A percentile compares a stretch with the other conserved stretches of the same genome.
Evolutionary conservation across 2,329 filamentous ascomycete genomes (phyloP).

Genomic region (Cucurbitaria berberidis): DNA sequence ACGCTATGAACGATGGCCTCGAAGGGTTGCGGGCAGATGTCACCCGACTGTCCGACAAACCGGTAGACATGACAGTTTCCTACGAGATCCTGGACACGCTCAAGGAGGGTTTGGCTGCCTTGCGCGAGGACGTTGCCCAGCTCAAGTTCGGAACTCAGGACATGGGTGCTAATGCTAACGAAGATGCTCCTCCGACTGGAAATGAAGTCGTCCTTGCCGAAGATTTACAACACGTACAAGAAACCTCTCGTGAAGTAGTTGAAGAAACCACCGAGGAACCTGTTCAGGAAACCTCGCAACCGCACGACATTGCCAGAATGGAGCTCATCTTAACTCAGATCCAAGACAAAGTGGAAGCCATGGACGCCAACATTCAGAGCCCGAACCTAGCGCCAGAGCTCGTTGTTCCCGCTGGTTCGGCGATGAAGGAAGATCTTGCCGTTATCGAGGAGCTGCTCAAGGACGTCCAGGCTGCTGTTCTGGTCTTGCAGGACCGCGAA

Average conservation of each 20-base stretch:
- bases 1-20: slow-evolving; percentile 71
- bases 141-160: slow-evolving; percentile 62
- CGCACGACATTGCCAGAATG: slow-evolving; percentile 82
- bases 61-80: slow-evolving; percentile 79
- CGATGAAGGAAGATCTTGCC: slow-evolving; percentile 60
- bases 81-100: slow-evolving; percentile 90
- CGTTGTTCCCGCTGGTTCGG: slow-evolving; percentile 47
- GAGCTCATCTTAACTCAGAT: slow-evolving; percentile 84
- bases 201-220: slow-evolving; percentile 59
- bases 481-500: slow-evolving; percentile 39
- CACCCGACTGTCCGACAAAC: slow-evolving; percentile 75
- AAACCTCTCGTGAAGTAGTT: slow-evolving; percentile 49
- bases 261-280: too few species aligned
- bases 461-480: slow-evolving; percentile 66
- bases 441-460: slow-evolving; percentile 54
- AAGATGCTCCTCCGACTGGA: slow-evolving; percentile 51
- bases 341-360: slow-evolving; percentile 80
- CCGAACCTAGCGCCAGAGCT: slow-evolving; percentile 49
- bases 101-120: slow-evolving; percentile 76
- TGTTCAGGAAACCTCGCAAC: slow-evolving; percentile 57
- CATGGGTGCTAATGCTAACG: slow-evolving; percentile 63
- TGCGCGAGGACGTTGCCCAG: slow-evolving; percentile 78
- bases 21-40: slow-evolving; percentile 78
- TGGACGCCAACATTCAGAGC: slow-evolving; percentile 63
- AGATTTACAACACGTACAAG: slow-evolving; percentile 49